Evolutionary conservation across 2,329 filamentous ascomycete species (phyloP).

Genomic region (Diaporthe ilicicola): DNA sequence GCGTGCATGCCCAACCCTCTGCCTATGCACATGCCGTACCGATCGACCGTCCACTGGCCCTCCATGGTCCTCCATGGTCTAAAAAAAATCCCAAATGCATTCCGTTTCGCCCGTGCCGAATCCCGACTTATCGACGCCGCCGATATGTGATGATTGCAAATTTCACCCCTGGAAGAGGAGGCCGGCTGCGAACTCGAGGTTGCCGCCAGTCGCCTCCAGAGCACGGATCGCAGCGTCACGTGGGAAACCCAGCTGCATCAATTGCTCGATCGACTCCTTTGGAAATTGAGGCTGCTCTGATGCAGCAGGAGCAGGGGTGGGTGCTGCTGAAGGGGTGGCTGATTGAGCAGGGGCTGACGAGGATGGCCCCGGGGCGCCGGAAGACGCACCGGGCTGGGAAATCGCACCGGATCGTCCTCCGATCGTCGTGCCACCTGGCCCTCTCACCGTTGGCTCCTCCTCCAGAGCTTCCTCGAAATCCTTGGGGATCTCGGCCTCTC

Average conservation of each 20-base stretch:
- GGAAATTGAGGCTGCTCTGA: slow-evolving; percentile 49
- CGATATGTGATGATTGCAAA: neutral
- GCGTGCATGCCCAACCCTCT: slow-evolving; percentile 20
- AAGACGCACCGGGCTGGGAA: slow-evolving; percentile 42
- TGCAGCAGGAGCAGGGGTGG: slow-evolving; percentile 31
- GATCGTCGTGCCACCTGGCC: slow-evolving; percentile 88
- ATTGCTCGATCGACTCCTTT: slow-evolving; percentile 76
- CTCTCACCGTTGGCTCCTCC: slow-evolving; percentile 84
- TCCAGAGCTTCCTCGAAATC: slow-evolving; percentile 75
- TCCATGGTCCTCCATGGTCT: neutral
- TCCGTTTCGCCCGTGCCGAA: slow-evolving; percentile 23
- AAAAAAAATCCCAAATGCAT: slow-evolving; percentile 16
- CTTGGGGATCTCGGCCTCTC: slow-evolving; percentile 94
- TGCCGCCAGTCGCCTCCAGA: slow-evolving; percentile 82
- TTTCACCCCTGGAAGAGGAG: slow-evolving; percentile 69
- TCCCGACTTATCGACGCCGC: slow-evolving; percentile 30
- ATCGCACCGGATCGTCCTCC: slow-evolving; percentile 85
- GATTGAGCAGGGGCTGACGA: slow-evolving; percentile 38
- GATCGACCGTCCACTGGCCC: neutral
- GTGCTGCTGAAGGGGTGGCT: slow-evolving; percentile 39
- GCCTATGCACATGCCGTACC: slow-evolving; percentile 31
- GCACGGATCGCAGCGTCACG: slow-evolving; percentile 81
- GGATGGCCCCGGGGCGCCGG: slow-evolving; percentile 36
- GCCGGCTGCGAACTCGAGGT: slow-evolving; percentile 88
- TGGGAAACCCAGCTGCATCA: slow-evolving; percentile 81